These are phyloP conservation scores for Amanita molliuscula DNA, from an alignment of 768 basidiomycete species.

Conservation along the genomic window DNA sequence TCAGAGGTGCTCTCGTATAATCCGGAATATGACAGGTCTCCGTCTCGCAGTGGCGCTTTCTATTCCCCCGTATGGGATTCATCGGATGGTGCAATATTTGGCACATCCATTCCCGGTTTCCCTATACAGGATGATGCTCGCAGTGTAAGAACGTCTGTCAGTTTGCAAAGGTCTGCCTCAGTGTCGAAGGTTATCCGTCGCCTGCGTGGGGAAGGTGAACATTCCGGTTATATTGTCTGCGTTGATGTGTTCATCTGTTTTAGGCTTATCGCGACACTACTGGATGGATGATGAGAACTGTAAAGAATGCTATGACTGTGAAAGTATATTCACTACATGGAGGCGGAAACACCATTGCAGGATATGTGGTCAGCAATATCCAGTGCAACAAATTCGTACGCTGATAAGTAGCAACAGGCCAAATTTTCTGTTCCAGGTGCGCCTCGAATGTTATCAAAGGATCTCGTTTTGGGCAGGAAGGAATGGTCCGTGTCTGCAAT, in stretches of 20 bases:
- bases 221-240: slow-evolving; percentile 5
- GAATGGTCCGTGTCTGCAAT: slow-evolving; percentile 95
- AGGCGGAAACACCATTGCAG: slow-evolving; percentile 95
- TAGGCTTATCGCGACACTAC: slow-evolving; percentile 86
- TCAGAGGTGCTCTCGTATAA: slow-evolving; percentile 68
- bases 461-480: slow-evolving; percentile 84
- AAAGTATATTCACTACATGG: slow-evolving; percentile 90
- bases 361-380: slow-evolving; percentile 65
- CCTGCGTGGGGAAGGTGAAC: slow-evolving; percentile 78
- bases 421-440: slow-evolving; percentile 96
- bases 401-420: slow-evolving; percentile 39
- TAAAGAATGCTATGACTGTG: slow-evolving; percentile 94
- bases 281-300: slow-evolving; percentile 99
- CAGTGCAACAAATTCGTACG: background rate
- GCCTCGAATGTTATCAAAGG: slow-evolving; percentile 96
- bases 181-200: slow-evolving; percentile 88
- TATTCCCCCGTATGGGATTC: slow-evolving; percentile 46
- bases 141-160: slow-evolving; percentile 68
- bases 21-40: slow-evolving; percentile 50
- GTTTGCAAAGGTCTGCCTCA: slow-evolving; percentile 65
- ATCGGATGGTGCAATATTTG: slow-evolving; percentile 46
- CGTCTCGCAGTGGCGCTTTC: slow-evolving; percentile 38
- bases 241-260: slow-evolving; percentile 4
- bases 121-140: slow-evolving; percentile 87
- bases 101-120: slow-evolving; percentile 82